A percentile compares a stretch with the other conserved stretches of the same genome.
Evolutionary conservation across 352 stramenopile genomes (phyloP).

Genomic region (Thraustotheca clavata): DNA sequence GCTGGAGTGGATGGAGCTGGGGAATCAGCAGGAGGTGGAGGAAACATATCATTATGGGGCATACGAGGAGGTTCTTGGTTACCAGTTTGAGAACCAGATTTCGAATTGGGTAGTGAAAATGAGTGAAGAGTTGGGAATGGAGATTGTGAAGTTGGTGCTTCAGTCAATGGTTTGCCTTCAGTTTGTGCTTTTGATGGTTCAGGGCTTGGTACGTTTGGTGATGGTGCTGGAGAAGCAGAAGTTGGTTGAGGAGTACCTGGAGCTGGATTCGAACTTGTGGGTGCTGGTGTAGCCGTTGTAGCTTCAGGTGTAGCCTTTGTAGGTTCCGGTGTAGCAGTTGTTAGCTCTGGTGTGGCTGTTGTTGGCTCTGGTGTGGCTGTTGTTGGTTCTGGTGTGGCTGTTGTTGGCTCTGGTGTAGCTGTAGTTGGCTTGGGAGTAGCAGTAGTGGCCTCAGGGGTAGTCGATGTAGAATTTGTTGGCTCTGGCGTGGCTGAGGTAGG

Average conservation of each 20-base stretch:
- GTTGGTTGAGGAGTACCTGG: background rate
- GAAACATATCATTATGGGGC: no score
- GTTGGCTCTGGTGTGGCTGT: background rate
- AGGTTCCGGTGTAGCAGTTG: background rate
- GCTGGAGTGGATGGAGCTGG: no score
- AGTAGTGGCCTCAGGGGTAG: background rate
- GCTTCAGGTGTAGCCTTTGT: background rate
- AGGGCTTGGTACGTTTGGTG: background rate
- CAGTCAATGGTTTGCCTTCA: no score
- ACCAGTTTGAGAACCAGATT: no score
- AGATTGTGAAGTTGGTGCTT: no score
- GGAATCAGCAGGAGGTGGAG: no score
- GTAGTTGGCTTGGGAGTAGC: conserved; percentile 3
- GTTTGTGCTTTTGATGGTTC: background rate
- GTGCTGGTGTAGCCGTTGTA: background rate
- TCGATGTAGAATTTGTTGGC: background rate
- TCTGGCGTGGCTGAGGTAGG: background rate
- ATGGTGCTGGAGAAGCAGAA: background rate
- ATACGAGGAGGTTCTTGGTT: no score
- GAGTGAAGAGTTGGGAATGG: no score
- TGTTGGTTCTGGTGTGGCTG: background rate
- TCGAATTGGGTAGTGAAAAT: no score
- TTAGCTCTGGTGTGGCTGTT: background rate
- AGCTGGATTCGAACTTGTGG: no score
- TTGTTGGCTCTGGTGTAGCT: background rate